These are phyloP conservation scores for Chalciporus sp. DNA, from an alignment of 1,284 basidiomycete genomes.

Conservation along the genomic window DNA sequence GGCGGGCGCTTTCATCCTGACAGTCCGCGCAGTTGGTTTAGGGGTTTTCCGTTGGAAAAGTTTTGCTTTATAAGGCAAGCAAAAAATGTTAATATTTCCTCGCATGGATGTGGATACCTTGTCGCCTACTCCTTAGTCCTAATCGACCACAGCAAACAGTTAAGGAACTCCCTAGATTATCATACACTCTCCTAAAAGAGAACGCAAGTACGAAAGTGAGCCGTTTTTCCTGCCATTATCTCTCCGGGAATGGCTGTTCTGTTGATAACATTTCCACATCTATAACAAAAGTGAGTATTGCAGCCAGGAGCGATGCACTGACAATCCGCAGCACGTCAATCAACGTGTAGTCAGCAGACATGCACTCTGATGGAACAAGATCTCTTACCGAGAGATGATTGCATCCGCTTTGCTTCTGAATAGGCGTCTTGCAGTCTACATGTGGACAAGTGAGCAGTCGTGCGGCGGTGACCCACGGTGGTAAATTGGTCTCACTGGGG, in stretches of 20 bases:
- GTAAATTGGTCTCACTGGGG: slow-evolving; percentile 43
- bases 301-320: slow-evolving; percentile 61
- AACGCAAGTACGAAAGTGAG: slow-evolving; percentile 49
- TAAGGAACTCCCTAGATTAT: neutral
- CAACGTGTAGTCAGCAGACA: neutral
- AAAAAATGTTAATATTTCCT: too few relatives aligned
- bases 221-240: slow-evolving; percentile 42
- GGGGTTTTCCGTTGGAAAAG: neutral
- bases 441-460: neutral
- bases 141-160: neutral
- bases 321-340: neutral
- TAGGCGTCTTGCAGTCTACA: slow-evolving; percentile 59
- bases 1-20: slow-evolving; percentile 3
- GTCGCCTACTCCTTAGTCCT: neutral
- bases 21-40: neutral
- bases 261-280: slow-evolving; percentile 54
- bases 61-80: neutral
- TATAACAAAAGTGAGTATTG: slow-evolving; percentile 66
- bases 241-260: slow-evolving; percentile 47
- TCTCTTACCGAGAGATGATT: slow-evolving; percentile 63
- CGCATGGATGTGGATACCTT: neutral
- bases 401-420: slow-evolving; percentile 58
- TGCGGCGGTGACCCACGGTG: neutral
- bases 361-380: neutral
- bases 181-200: slow-evolving; percentile 28